Percentiles rank a stretch among this genome's conserved stretches.
These are phyloP conservation scores for Xerocomus amazonicus DNA, from an alignment of 1,284 basidiomycete genomes.

Conservation along the genomic window DNA sequence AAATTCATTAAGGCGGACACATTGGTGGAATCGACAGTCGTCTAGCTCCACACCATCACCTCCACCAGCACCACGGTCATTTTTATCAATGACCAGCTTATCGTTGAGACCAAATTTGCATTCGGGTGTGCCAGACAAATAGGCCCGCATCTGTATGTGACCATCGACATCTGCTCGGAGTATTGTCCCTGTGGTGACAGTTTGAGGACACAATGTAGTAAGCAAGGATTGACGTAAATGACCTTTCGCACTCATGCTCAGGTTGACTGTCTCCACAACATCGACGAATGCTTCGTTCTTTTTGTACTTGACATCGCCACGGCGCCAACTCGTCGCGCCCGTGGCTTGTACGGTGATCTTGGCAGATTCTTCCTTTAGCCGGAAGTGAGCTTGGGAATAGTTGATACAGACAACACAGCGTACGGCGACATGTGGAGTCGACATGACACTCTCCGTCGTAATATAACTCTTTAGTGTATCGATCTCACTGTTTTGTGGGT, in stretches of 20 bases:
- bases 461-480: slow-evolving; percentile 98
- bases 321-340: slow-evolving; percentile 89
- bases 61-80: slow-evolving; percentile 52
- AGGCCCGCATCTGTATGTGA: slow-evolving; percentile 97
- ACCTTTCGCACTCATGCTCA: slow-evolving; percentile 97
- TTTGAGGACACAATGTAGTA: not conserved
- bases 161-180: slow-evolving; percentile 98
- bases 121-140: slow-evolving; percentile 92
- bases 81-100: slow-evolving; percentile 94
- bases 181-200: slow-evolving; percentile 61
- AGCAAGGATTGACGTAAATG: slow-evolving; percentile 12
- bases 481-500: slow-evolving; percentile 98
- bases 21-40: slow-evolving; percentile 99
- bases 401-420: slow-evolving; percentile 19
- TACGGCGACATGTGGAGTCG: slow-evolving; percentile 76
- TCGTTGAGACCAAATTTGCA: slow-evolving; percentile 99
- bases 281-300: slow-evolving; percentile 99
- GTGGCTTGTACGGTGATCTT: slow-evolving; percentile 97
- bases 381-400: slow-evolving; percentile 4
- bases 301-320: slow-evolving; percentile 94
- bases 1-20: slow-evolving; percentile 92
- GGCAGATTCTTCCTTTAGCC: slow-evolving; percentile 83
- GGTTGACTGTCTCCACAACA: slow-evolving; percentile 94
- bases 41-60: slow-evolving; percentile 90
- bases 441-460: slow-evolving; percentile 94